Evolutionary conservation across 768 basidiomycete genomes (phyloP), one percentile per base, ranked within the genome.

Genomic region (Naganishia friedmannii): DNA sequence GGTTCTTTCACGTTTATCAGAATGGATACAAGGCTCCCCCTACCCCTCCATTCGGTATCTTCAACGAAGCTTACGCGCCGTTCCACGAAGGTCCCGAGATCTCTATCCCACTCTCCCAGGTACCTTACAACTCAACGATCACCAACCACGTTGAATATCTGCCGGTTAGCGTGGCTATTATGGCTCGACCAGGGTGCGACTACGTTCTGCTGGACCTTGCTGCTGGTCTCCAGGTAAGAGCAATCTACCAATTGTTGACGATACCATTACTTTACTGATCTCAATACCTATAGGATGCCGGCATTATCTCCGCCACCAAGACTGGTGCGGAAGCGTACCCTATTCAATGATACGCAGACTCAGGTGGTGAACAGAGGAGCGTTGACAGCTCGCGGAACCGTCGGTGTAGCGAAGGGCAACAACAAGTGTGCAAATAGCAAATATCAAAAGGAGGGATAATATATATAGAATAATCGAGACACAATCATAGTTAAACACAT

Each of bases 31-130:
- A 53, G 28, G 37, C 53, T 42, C 46, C 73, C 29, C 53, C 75
- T 37, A 34, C 68, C 39, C 31, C 70, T 32, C 46, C 67, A 58
- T 29, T 73, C 58, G 71, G 71, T 9, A 65, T 70, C 32, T 69
- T 66, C 31, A 70, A 58, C 34, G 73, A 70, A 55, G 72, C 65
- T 17, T 53, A 53, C 29, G 70, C 75, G 4, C 70, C 58, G 21
- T 66, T 72, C 32, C 67, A 72, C 37, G 74, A 72, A 48, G 72
- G 67, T 15, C 78, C 77, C 7, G 73, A 77, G 65, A 57, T 77
- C 28, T 71, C 72, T 48, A 58, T 77, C 26, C 75, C 75, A 2
- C 72, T 81, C 39, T 77, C 77, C 34, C 77, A 81, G 67, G 77
- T 75, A 0, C 67, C 74, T 5, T 79, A 76, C 70, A 66, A 73